These are phyloP conservation scores for Candida silvatica DNA, from an alignment of 805 yeast genomes.

Conservation along the genomic window DNA sequence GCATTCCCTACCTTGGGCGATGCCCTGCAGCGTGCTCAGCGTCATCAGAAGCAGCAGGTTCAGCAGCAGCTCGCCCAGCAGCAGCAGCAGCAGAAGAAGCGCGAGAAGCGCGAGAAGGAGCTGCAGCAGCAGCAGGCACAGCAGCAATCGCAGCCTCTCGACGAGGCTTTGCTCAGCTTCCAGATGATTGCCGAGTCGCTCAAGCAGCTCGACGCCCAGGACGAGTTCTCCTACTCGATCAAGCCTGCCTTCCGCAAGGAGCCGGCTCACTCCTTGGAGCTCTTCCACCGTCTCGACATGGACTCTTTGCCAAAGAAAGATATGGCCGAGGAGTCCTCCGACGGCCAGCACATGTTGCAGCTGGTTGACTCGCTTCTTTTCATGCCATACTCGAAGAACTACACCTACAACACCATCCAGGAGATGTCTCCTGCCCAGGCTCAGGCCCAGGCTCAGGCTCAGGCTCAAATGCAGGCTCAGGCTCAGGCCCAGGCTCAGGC, in stretches of 20 bases:
- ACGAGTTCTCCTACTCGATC: slow-evolving; percentile 17
- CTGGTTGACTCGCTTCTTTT: slow-evolving; percentile 24
- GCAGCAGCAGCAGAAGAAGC: slow-evolving; percentile 14
- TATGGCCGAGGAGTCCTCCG: slow-evolving; percentile 4
- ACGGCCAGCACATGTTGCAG: slow-evolving; percentile 12
- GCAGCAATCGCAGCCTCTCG: slow-evolving; percentile 6
- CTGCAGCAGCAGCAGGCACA: slow-evolving; percentile 9
- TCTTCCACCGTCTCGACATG: slow-evolving; percentile 17
- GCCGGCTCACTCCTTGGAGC: slow-evolving; percentile 4
- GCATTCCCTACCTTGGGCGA: slow-evolving; percentile 48
- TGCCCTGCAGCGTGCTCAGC: slow-evolving; percentile 9
- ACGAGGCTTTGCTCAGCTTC: slow-evolving; percentile 17
- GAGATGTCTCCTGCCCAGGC: slow-evolving; percentile 6
- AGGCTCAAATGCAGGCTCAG: slow-evolving; percentile 3
- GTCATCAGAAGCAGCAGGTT: slow-evolving; percentile 12
- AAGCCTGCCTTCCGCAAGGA: slow-evolving; percentile 15
- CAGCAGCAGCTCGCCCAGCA: slow-evolving; percentile 26
- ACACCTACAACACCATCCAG: slow-evolving; percentile 17
- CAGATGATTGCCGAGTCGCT: slow-evolving; percentile 19
- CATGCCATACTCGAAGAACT: slow-evolving; percentile 25
- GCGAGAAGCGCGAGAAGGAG: slow-evolving; percentile 19
- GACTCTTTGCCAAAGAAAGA: slow-evolving; percentile 9
- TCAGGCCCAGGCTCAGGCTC: slow-evolving; percentile 7
- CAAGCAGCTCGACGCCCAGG: slow-evolving; percentile 15
- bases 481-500: slow-evolving; percentile 7